These are phyloP conservation scores for Bolboschoenoplectus hybrid DNA, from an alignment of 202 grass and related monocot genomes.

Conservation along the genomic window DNA sequence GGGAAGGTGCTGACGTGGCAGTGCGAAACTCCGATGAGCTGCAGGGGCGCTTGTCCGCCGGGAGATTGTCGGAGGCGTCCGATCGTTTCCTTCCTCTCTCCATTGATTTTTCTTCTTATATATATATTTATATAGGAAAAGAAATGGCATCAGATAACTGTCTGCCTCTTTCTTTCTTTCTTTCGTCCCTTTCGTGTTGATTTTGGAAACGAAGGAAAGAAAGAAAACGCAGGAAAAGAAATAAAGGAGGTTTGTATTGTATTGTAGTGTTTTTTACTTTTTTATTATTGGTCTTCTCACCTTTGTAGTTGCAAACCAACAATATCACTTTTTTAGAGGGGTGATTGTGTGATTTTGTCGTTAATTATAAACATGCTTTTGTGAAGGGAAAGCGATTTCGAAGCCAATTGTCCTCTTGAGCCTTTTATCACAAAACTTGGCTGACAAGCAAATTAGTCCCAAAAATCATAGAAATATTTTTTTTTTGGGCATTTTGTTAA, in stretches of 20 bases:
- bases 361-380: constrained; percentile 10
- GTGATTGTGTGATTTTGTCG: neutral
- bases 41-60: constrained; percentile 91
- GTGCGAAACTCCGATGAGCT: constrained; percentile 49
- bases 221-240: neutral
- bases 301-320: neutral
- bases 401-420: constrained; percentile 8
- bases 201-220: constrained; percentile 26
- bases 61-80: constrained; percentile 55
- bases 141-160: constrained; percentile 35
- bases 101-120: constrained; percentile 40
- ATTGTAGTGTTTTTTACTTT: neutral
- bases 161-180: neutral
- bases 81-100: constrained; percentile 90
- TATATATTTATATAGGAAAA: constrained; percentile 28
- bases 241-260: neutral
- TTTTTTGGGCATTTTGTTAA: neutral
- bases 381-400: constrained; percentile 11
- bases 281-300: neutral
- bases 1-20: constrained; percentile 26
- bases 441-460: constrained; percentile 28
- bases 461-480: neutral
- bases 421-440: constrained; percentile 24
- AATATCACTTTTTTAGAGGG: constrained; percentile 7
- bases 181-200: constrained; percentile 35